These are phyloP conservation scores for Dendrocalamus sinicus DNA, from an alignment of 176 grass and related monocot genomes.

Conservation along the genomic window DNA sequence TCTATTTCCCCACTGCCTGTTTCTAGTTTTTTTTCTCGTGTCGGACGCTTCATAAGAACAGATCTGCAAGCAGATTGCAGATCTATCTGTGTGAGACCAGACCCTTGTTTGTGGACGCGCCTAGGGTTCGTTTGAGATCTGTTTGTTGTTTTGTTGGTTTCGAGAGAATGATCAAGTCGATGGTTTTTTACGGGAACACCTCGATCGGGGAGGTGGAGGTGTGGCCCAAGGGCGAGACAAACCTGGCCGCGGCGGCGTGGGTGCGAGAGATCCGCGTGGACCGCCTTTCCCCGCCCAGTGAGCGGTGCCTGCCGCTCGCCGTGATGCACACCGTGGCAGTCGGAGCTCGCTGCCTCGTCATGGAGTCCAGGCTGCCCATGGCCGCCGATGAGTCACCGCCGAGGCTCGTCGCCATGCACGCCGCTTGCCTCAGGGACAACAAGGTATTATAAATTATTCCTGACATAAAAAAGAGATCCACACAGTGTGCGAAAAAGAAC, in stretches of 20 bases:
- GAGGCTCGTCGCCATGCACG: conserved; percentile 77
- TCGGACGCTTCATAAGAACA: conserved; percentile 67
- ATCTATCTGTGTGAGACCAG: conserved; percentile 47
- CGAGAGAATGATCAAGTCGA: conserved; percentile 87
- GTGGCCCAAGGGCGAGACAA: conserved; percentile 72
- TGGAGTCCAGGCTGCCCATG: conserved; percentile 72
- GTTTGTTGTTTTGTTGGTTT: conserved; percentile 54
- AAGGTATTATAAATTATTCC: conserved; percentile 92
- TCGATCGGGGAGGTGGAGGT: conserved; percentile 90
- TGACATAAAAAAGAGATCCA: conserved; percentile 50
- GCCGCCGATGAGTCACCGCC: conserved; percentile 59
- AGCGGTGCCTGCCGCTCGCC: conserved; percentile 89
- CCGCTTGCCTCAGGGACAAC: conserved; percentile 88
- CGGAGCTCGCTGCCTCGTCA: conserved; percentile 75
- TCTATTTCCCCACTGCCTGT: not conserved
- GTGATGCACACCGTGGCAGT: conserved; percentile 81
- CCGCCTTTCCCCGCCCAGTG: conserved; percentile 79
- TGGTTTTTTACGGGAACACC: conserved; percentile 81
- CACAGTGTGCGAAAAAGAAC: conserved; percentile 27
- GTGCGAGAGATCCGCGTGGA: conserved; percentile 86
- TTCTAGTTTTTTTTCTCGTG: conserved; percentile 29
- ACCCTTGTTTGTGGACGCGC: conserved; percentile 42
- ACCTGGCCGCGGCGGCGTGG: conserved; percentile 50
- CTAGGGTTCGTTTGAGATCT: conserved; percentile 42
- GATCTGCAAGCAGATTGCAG: conserved; percentile 52